Conservation (phyloP, 306 rosid genomes). For the Neltuma alba region DNA sequence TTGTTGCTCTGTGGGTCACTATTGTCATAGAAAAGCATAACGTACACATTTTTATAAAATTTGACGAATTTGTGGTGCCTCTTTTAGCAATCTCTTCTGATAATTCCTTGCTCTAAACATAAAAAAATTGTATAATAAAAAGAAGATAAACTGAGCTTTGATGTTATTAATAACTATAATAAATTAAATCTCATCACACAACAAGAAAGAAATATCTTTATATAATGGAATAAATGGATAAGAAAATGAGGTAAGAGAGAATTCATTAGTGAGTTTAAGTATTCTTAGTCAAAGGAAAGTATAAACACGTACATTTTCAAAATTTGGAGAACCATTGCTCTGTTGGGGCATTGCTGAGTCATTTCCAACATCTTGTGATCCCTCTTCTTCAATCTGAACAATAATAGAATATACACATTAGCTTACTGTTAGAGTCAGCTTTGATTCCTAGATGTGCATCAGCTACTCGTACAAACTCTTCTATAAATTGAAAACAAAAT, state of each 20-base stretch:
- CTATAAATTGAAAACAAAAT: too few relatives aligned
- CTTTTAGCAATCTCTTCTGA: background rate
- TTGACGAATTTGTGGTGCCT: background rate
- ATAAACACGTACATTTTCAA: background rate
- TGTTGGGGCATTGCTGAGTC: background rate
- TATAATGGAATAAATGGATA: background rate
- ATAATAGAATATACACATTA: background rate
- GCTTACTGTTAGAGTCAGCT: too few relatives aligned
- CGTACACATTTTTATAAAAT: too few relatives aligned
- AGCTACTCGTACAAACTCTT: background rate
- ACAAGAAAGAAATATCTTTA: too few relatives aligned
- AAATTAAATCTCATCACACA: too few relatives aligned
- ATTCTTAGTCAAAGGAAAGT: background rate
- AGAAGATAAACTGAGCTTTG: background rate
- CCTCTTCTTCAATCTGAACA: background rate
- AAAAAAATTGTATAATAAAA: background rate
- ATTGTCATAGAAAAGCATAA: too few relatives aligned
- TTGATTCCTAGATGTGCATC: background rate
- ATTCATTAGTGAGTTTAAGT: background rate
- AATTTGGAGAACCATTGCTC: background rate
- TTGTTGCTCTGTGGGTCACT: too few relatives aligned
- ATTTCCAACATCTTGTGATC: background rate
- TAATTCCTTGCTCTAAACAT: background rate
- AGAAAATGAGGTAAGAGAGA: background rate
- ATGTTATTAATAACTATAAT: too few relatives aligned